Evolutionary conservation across 495 filamentous ascomycete genomes (phyloP), one percentile per base, ranked within the genome.

Genomic region (Penicillium angulare): DNA sequence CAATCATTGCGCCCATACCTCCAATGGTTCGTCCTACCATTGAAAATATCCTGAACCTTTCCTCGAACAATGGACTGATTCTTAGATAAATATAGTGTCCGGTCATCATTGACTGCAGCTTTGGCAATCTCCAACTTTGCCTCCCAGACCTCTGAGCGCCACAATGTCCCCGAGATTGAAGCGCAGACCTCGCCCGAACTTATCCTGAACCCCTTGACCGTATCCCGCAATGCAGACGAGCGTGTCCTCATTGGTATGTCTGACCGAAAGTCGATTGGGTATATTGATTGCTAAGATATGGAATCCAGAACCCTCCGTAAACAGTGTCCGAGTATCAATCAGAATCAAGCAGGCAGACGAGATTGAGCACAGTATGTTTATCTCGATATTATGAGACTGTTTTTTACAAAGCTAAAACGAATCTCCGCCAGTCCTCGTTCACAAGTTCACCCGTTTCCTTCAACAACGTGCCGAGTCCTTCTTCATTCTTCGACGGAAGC

Each of bases 301-400:
- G 32, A 27, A 49, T 20, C 46, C 49, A 57, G 92, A 98, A 71
- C 92, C 93, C 2, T 90, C 86, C 67, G 84, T 96, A 73, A 99
- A 99, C 79, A 92, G 88, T 58, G 87, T 97, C 40, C 83, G 95
- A 48, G 84, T 99, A 53, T 92, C 88, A 75, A 95, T 99, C 69
- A 89, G 90, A 75, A 97, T 99, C 69, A 97, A 97, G 72, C 93
- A 97, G 72, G 95, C 93, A 43, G 95, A 99, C 75, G 95, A 97
- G 73, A 99, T 97, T 56, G 95, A 99, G 68, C 81, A 92, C 67
- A 96, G 97, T 40, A 36, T 41, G 32, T 31, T 33, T 2, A 21
- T n/a, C n/a, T 6, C 10, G 13, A 13, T 9, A 18, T 7, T 1
- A 44, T 17, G 13, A 1, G 16, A 0, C 17, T n/a, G 4, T n/a